Evolutionary conservation across 2,329 filamentous ascomycete genomes (phyloP).

Genomic region (Aspergillus bombycis): DNA sequence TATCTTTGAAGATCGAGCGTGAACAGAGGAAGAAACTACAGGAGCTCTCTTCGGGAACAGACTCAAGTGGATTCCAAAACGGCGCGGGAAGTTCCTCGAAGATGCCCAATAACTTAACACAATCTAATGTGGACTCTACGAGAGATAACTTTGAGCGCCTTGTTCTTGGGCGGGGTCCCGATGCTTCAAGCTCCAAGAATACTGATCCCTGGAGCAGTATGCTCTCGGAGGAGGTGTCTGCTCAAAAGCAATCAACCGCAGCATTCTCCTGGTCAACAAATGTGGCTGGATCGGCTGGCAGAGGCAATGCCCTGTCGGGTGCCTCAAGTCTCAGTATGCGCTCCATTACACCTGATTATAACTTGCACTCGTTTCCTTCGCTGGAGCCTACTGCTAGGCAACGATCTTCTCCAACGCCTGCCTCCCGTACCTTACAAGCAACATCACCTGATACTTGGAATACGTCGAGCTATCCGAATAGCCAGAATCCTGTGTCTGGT

Average conservation of each 20-base stretch:
- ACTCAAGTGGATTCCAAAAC: slow-evolving; percentile 47
- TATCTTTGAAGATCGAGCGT: slow-evolving; percentile 80
- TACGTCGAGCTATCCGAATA: slow-evolving; percentile 16
- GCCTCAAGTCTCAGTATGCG: slow-evolving; percentile 38
- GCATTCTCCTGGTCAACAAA: slow-evolving; percentile 51
- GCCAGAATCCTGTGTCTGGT: slow-evolving; percentile 18
- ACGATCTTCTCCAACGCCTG: slow-evolving; percentile 29
- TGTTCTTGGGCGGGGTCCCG: slow-evolving; percentile 70
- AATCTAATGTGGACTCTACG: slow-evolving; percentile 55
- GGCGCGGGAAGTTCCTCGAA: slow-evolving; percentile 31
- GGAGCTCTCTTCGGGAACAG: slow-evolving; percentile 70
- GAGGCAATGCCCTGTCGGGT: slow-evolving; percentile 21
- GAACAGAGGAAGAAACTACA: slow-evolving; percentile 89
- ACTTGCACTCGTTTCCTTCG: slow-evolving; percentile 51
- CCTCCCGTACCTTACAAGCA: slow-evolving; percentile 35
- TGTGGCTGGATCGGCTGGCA: slow-evolving; percentile 22
- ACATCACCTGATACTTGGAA: slow-evolving; percentile 30
- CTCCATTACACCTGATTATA: slow-evolving; percentile 57
- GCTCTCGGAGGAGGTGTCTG: slow-evolving; percentile 32
- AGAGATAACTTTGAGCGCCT: slow-evolving; percentile 84
- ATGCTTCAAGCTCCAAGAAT: slow-evolving; percentile 41
- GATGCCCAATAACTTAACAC: slow-evolving; percentile 26
- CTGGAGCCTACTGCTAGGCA: slow-evolving; percentile 45
- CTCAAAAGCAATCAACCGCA: slow-evolving; percentile 21
- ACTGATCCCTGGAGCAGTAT: slow-evolving; percentile 37